These are phyloP conservation scores for Pleurotus citrinopileatus DNA, from an alignment of 768 basidiomycete species.

Conservation along the genomic window DNA sequence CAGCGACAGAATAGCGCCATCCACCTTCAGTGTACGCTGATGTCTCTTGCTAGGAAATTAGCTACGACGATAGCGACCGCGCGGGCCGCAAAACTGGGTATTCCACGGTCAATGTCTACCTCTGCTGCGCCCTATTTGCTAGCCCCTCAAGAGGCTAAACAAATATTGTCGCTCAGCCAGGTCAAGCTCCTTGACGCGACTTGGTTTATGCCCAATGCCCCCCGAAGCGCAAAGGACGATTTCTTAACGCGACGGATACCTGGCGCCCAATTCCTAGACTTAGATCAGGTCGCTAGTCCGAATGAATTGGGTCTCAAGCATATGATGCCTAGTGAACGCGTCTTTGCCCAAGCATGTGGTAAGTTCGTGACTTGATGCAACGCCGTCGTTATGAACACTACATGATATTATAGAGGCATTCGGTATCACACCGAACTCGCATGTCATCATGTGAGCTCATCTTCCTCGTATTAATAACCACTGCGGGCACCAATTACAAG, in stretches of 20 bases:
- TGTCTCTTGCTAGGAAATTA: background rate
- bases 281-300: conserved; percentile 73
- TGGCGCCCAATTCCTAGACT: conserved; percentile 69
- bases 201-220: conserved; percentile 93
- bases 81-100: background rate
- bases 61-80: too few relatives aligned
- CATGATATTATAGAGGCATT: conserved; percentile 43
- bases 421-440: conserved; percentile 70
- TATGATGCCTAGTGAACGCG: conserved; percentile 80
- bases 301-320: conserved; percentile 85
- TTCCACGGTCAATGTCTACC: conserved; percentile 35
- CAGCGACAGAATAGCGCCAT: too few relatives aligned
- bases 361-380: conserved; percentile 23
- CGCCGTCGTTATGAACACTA: background rate
- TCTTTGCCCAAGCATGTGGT: conserved; percentile 83
- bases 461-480: background rate
- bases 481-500: conserved; percentile 6
- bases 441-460: conserved; percentile 73
- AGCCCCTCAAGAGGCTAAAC: conserved; percentile 45
- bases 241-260: conserved; percentile 67
- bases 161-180: conserved; percentile 29
- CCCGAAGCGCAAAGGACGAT: conserved; percentile 68
- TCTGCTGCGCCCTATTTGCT: conserved; percentile 45
- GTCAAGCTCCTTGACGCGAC: conserved; percentile 68
- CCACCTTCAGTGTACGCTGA: too few relatives aligned